Percentiles rank a stretch among this genome's conserved stretches.
These are phyloP conservation scores for Wallacemonas sp. DNA, from an alignment of 208 protist genomes.

Conservation along the genomic window DNA sequence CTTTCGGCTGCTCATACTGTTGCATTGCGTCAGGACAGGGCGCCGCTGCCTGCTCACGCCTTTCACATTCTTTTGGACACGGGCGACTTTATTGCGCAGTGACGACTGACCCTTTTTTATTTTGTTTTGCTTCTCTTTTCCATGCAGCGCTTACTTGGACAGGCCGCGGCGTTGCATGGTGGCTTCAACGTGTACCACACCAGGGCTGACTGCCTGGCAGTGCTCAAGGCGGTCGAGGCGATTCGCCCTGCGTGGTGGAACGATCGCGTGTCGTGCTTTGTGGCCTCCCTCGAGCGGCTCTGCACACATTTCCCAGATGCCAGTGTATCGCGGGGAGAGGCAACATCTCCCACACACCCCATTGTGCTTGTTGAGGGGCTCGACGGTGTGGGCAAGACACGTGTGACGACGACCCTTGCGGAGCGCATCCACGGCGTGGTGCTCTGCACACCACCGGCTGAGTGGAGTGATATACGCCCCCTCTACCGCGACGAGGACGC, in stretches of 20 bases:
- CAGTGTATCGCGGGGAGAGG: background rate
- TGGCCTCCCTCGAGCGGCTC: conserved; percentile 9
- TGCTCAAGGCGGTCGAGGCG: conserved; percentile 29
- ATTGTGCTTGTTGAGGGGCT: conserved; percentile 65
- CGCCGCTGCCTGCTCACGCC: too few relatives aligned
- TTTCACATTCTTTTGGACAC: too few relatives aligned
- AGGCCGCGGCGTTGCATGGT: conserved; percentile 21
- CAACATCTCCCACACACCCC: conserved; percentile 2
- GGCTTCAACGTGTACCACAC: conserved; percentile 48
- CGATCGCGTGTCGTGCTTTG: conserved; percentile 29
- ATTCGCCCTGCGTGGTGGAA: conserved; percentile 57
- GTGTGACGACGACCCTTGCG: conserved; percentile 34
- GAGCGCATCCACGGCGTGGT: conserved; percentile 29
- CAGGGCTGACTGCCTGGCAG: conserved; percentile 30
- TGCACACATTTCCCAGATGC: background rate
- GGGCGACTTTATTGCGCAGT: too few relatives aligned
- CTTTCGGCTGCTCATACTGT: too few relatives aligned
- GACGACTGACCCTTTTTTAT: too few relatives aligned
- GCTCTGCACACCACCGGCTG: conserved; percentile 43
- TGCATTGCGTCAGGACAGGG: too few relatives aligned
- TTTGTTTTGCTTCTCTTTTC: conserved; percentile 13
- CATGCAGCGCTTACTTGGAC: conserved; percentile 9
- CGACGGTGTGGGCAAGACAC: conserved; percentile 74
- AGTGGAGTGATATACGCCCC: conserved; percentile 36
- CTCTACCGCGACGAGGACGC: conserved; percentile 41